phyloP scores from a whole-genome alignment of 179 eudicot species.

The Sideroxylon spinosum region DNA sequence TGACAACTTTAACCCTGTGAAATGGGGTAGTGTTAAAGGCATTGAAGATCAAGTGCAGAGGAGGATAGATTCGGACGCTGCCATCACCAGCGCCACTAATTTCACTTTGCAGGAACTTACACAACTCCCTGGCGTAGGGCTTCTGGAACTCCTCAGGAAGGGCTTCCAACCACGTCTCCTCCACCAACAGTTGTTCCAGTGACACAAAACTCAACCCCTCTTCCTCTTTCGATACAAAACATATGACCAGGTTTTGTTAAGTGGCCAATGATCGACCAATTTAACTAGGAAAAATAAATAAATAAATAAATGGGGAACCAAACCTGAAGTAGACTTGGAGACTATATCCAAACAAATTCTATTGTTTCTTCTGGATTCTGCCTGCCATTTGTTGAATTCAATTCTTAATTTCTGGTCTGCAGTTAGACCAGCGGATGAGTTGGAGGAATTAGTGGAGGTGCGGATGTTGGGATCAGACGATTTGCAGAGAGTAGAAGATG shows the following conservation, averaged over 20 bases:
- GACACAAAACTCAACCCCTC: slow-evolving; percentile 43
- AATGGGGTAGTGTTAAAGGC: slow-evolving; percentile 88
- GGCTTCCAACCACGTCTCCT: slow-evolving; percentile 69
- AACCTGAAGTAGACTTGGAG: slow-evolving; percentile 46
- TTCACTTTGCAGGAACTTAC: slow-evolving; percentile 64
- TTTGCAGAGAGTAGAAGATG: background rate
- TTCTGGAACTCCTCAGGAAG: slow-evolving; percentile 69
- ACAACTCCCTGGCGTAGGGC: slow-evolving; percentile 61
- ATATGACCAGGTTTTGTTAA: background rate
- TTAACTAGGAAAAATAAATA: too few species aligned
- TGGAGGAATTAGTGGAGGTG: slow-evolving; percentile 15
- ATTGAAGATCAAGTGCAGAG: slow-evolving; percentile 76
- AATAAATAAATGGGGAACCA: background rate
- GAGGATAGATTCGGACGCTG: slow-evolving; percentile 65
- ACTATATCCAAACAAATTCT: slow-evolving; percentile 46
- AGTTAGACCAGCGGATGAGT: slow-evolving; percentile 20
- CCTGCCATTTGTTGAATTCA: slow-evolving; percentile 53
- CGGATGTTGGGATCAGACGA: slow-evolving; percentile 6
- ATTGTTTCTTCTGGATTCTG: slow-evolving; percentile 53
- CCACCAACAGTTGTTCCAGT: slow-evolving; percentile 75
- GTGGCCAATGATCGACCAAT: too few species aligned
- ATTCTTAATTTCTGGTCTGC: slow-evolving; percentile 50
- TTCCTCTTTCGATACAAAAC: slow-evolving; percentile 22
- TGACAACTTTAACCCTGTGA: slow-evolving; percentile 74
- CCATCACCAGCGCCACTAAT: slow-evolving; percentile 15